A percentile compares a stretch with the other conserved stretches of the same genome.
phyloP scores from a whole-genome alignment of 805 yeast species.

The Metschnikowia chrysomelidarum region DNA sequence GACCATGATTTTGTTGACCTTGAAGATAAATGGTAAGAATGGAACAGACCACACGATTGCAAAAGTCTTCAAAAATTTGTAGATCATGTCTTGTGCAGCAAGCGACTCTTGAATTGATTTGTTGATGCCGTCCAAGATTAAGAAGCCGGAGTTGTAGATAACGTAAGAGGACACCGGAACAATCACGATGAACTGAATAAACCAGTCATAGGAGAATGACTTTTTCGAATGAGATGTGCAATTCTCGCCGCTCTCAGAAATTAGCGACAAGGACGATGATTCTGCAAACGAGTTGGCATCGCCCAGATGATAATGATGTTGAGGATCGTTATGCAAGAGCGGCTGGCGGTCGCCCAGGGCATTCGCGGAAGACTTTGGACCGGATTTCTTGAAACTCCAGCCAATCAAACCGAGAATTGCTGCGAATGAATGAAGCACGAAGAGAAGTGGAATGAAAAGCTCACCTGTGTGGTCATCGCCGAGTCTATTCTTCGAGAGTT shows the following conservation, averaged over 20 bases:
- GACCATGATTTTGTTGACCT: conserved; percentile 52
- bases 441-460: conserved; percentile 47
- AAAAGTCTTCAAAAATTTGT: conserved; percentile 25
- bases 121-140: conserved; percentile 60
- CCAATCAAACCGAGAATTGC: conserved; percentile 53
- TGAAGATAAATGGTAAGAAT: conserved; percentile 66
- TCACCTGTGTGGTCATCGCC: conserved; percentile 54
- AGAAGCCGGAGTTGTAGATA: conserved; percentile 52
- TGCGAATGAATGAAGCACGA: conserved; percentile 45
- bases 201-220: conserved; percentile 75
- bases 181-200: conserved; percentile 62
- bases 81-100: conserved; percentile 38
- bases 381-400: conserved; percentile 32
- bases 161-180: conserved; percentile 64
- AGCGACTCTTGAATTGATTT: conserved; percentile 72
- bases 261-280: conserved; percentile 24
- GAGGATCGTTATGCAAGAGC: conserved; percentile 24
- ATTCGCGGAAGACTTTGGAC: conserved; percentile 3
- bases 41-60: conserved; percentile 43
- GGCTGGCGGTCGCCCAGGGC: conserved; percentile 31
- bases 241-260: conserved; percentile 21
- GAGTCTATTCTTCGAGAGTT: conserved; percentile 43
- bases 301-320: conserved; percentile 14
- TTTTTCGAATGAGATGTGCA: conserved; percentile 26
- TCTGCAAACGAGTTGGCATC: conserved; percentile 14